Base-by-base conservation (phyloP, 345 rosid species). In the Triadica sebifera region DNA sequence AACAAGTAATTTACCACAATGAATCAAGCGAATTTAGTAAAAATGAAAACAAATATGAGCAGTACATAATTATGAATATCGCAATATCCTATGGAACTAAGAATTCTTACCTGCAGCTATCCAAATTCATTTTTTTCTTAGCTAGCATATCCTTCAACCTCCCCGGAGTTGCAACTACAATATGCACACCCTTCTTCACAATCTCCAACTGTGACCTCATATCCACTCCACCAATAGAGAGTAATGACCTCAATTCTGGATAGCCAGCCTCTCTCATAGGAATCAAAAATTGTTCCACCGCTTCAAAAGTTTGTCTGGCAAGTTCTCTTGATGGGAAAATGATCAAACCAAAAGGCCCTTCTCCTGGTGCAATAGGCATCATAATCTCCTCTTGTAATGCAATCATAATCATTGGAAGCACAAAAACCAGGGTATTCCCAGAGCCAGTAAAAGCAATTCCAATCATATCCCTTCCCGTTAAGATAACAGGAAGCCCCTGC, bases 381-480 rank as follows among this genome's bases (percentile, higher is more conserved):
- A 90, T 89, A 77, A 78, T 80, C 83, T 92, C 98, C 88, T 92
- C 98, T 72, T 94, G 98, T 9, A 92, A 51, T 2, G 97, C 93
- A 69, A 90, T 82, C 97, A 94, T 94, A 17, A 94, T 89, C 93
- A 94, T 70, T 0, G 97, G 98, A 67, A 94, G 85, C 71, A 90
- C 98, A 41, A 92, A 92, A 61, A 90, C 97, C 71, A 94, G 74
- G 0, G 98, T 94, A 88, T 92, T 94, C 49, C 96, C 97, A 0
- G 98, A 94, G 10, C 97, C 97, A 0, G 97, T 92, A 74, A 94
- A 94, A 0, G 97, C 98, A 81, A 94, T 90, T 78, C 98, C 98
- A 38, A 90, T 89, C 98, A 92, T 94, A 73, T 94, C 97, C 67
- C 97, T 84, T 11, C 98, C 97, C 0, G 96, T 64, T 57, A 94